Evolutionary conservation across 257 asterid genomes (phyloP), one percentile per base, ranked within the genome.

Genomic region (Solanum arcanum): DNA sequence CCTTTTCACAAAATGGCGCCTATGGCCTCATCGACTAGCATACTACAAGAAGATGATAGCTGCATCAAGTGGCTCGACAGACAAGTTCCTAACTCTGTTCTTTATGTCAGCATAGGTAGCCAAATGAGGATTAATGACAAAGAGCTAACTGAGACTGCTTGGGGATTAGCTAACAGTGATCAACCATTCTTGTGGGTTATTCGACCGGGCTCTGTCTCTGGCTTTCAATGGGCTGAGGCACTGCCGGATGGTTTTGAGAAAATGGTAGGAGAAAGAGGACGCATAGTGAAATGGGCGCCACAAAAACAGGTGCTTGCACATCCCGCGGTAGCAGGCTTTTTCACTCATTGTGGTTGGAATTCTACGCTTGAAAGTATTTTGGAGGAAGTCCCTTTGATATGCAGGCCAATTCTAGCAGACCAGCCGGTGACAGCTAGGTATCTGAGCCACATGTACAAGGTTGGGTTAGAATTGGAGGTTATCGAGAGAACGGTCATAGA

Each of bases 261-360:
- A 70, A 86, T 82, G 12, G 70, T 86, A 11, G 74, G 89, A 9
- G 80, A 80, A 37, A 88, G 88, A 31, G 93, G 92, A 4, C 27
- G 75, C 12, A 74, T 90, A 5, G 94, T 93, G 70, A 85, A 90
- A 85, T 93, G 95, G 94, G 91, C 90, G 0, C 94, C 93, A 1
- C 93, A 93, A 70, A 89, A 86, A 87, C 85, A 90, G 77, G 89
- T 93, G 1, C 46, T 91, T 18, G 89, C 91, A 9, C 93, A 93
- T 85, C 82, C 89, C 0, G 88, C 93, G 0, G 90, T 92, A 5
- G 95, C 91, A 15, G 92, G 93, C 0, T 92, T 93, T 86, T 85
- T 89, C 74, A 90, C 88, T 9, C 94, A 93, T 20, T 90, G 92
- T 41, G 93, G 94, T 0, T 93, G 95, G 94, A 93, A 93, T 49